Conservation (phyloP, 2,329 filamentous ascomycete genomes). For the Aureobasidium sp. region DNA sequence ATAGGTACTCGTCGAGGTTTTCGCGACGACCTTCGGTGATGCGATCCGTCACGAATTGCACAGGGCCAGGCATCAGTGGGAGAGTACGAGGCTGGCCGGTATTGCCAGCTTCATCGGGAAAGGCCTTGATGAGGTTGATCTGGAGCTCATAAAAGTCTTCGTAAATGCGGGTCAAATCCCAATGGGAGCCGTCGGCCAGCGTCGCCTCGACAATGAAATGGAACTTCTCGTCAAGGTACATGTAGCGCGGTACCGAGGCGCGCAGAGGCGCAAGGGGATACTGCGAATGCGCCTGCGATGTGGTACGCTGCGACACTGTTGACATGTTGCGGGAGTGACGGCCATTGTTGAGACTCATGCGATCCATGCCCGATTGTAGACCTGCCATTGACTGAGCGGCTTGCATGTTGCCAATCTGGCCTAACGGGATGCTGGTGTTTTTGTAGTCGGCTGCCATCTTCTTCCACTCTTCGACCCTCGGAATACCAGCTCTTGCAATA, state of each 20-base stretch:
- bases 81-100: constrained; percentile 67
- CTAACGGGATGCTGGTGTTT: constrained; percentile 94
- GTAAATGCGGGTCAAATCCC: constrained; percentile 91
- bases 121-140: constrained; percentile 84
- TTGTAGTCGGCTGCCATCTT: constrained; percentile 99
- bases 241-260: constrained; percentile 85
- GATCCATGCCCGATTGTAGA: constrained; percentile 53
- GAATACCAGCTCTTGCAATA: constrained; percentile 80
- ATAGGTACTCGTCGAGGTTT: constrained; percentile 92
- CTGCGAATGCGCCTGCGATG: constrained; percentile 34
- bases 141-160: constrained; percentile 99
- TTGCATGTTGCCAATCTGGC: constrained; percentile 55
- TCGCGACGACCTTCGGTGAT: constrained; percentile 90
- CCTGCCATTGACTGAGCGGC: neutral
- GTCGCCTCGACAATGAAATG: constrained; percentile 95
- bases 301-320: constrained; percentile 22
- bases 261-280: constrained; percentile 63
- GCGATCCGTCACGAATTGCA: constrained; percentile 95
- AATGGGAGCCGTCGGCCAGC: constrained; percentile 83
- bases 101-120: constrained; percentile 88
- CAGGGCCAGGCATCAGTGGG: constrained; percentile 96
- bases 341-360: constrained; percentile 59
- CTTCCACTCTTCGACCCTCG: constrained; percentile 97
- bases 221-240: constrained; percentile 95
- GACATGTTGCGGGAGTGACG: constrained; percentile 23